Evolutionary conservation across 2,329 filamentous ascomycete genomes (phyloP), one percentile per base, ranked within the genome.

Genomic region (Stemphylium lycopersici): DNA sequence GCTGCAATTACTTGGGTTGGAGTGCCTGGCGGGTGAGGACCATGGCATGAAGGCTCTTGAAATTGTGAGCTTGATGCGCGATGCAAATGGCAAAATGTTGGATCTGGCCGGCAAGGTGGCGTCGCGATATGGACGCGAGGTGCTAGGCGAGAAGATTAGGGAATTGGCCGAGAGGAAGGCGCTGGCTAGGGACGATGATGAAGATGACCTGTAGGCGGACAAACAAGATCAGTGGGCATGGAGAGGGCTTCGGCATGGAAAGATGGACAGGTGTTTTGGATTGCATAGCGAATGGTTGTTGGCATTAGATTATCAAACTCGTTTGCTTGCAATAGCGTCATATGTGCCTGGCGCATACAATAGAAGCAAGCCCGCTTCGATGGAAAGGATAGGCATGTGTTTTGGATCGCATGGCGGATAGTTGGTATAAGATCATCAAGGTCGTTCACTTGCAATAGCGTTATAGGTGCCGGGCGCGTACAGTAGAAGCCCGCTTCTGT

Each of bases 21-120:
- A 98, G 79, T 99, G 95, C 73, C 87, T 92, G 55, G 91, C 95
- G 63, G 91, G 92, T 39, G 95, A 99, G 74, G 93, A 98, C 59
- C 83, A 90, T 26, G 93, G 93, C 5, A 97, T 97, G 91, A 91
- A 93, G 63, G 93, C 93, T 0, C 80, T 99, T 32, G 96, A 99
- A 77, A 84, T 98, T 67, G 95, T 96, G 26, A 82, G 84, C 58
- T 80, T 99, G 68, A 90, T 99, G 87, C 84, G 84, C 39, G 93
- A 98, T 77, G 82, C 86, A 40, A 90, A 86, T 56, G 93, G 93
- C 15, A 88, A 90, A 73, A 97, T 97, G 90, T 77, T 96, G 53
- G 92, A 97, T 73, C 90, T 93, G 4, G 95, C 95, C 1, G 86
- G 87, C 52, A 96, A 96, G 82, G 86, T 99, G 44, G 95, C 95